A percentile compares a stretch with the other conserved stretches of the same genome.
Conservation (phyloP, 371 early-diverging fungal species). For the Actinomortierella ambigua region DNA sequence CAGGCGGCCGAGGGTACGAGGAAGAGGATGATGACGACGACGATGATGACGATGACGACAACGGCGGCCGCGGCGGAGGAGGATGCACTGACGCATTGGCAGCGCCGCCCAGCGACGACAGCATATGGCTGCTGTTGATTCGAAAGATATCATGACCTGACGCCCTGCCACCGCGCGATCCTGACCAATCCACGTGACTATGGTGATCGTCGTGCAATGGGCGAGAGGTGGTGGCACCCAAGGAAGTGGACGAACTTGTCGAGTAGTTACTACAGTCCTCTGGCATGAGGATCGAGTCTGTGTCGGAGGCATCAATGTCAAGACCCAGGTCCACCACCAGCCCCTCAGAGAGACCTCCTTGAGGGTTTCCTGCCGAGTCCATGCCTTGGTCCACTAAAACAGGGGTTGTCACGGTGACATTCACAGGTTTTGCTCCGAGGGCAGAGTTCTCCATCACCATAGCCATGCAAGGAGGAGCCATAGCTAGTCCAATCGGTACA, state of each 20-base stretch:
- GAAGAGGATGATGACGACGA: no score
- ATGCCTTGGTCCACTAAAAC: slow-evolving; percentile 42
- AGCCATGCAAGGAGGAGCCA: slow-evolving; percentile 45
- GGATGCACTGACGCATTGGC: no score
- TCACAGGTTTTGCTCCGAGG: slow-evolving; percentile 16
- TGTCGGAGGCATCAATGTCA: slow-evolving; percentile 28
- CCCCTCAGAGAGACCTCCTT: not conserved
- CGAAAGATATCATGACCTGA: slow-evolving; percentile 14
- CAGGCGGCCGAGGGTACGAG: no score
- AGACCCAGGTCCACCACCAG: slow-evolving; percentile 12
- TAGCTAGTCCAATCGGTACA: slow-evolving; percentile 16
- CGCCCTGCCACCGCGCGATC: no score
- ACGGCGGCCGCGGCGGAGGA: no score
- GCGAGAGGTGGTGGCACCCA: no score
- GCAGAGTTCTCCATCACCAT: slow-evolving; percentile 38
- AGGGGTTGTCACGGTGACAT: slow-evolving; percentile 41
- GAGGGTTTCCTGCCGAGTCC: slow-evolving; percentile 26
- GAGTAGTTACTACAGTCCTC: slow-evolving; percentile 14
- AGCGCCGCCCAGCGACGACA: slow-evolving; percentile 16
- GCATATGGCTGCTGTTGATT: slow-evolving; percentile 35
- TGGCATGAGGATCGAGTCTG: slow-evolving; percentile 26
- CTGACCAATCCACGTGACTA: no score
- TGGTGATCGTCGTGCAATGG: no score
- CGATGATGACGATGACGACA: no score
- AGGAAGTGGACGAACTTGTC: no score